Evolutionary conservation across 441 rosid species (phyloP), one percentile per base, ranked within the genome.

Genomic region (Arabidopsis hybrid): DNA sequence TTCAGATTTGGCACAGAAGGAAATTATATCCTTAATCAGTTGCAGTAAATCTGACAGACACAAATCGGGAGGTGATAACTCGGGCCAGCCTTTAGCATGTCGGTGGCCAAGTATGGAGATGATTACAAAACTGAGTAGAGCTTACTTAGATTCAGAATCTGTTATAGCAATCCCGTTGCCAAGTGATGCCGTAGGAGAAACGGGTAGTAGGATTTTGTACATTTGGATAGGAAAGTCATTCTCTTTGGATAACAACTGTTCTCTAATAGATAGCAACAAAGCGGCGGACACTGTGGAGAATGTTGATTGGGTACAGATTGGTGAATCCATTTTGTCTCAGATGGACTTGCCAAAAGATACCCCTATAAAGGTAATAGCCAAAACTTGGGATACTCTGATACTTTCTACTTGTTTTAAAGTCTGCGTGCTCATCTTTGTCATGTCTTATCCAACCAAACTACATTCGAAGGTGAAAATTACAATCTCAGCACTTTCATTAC

Each of bases 161-260:
- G 92, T 88, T 61, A 82, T 88, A 75, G 89, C 80, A 58, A 77
- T 95, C 76, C 76, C 79, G 56, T 75, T 83, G 49, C 79, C 89
- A 61, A 35, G 74, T 66, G 76, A 83, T 61, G 60, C 16, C 72
- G 73, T 85, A 64, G 86, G 81, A 75, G 82, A 79, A 70, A 76
- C 71, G 66, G 70, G 78, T 68, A 71, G 69, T 81, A 81, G 84
- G 81, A 72, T 75, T 83, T 86, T 95, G 42, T 86, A 86, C 80
- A 78, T 95, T 78, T 95, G 99, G 99, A 74, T 91, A 74, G 99
- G 97, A 81, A 87, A 80, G 83, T 88, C 87, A 65, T 86, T 86
- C 73, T 26, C 71, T 77, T 52, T 36, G 29, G 86, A 82, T 16
- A 80, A 82, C 79, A 75, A 77, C 78, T 66, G 60, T 79, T 72